Evolutionary conservation across 2,329 filamentous ascomycete species (phyloP), one percentile per base, ranked within the genome.

Genomic region (Rhynchosporium agropyri): DNA sequence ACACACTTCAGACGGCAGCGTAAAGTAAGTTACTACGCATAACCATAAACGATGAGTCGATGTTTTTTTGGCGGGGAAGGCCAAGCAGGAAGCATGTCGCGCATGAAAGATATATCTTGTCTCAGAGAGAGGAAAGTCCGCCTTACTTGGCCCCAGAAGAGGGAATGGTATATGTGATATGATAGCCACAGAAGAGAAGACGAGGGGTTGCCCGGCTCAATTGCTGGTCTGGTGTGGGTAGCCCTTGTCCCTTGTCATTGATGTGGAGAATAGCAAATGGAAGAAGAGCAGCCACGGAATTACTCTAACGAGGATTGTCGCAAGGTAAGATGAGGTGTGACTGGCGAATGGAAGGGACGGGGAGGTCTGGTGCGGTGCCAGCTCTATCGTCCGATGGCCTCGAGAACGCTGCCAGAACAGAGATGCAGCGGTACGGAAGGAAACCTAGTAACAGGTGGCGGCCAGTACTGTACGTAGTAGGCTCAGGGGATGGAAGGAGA

Each of bases 301-400:
- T 65, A 69, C 67, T 69, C 66, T 71, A 69, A 70, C 66, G 57
- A 71, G 68, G 67, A 68, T 20, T 66, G 33, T 53, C 48, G 42
- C 68, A 71, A 68, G 68, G 60, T 70, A 73, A 68, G 69, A 70
- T 70, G 70, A 70, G 61, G 68, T 71, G 67, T 62, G 69, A 71
- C 70, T 69, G 62, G 70, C 1, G 20, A 20, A 20, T 20, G 20
- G 20, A 20, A 20, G 20, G 20, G 20, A 20, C 20, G 20, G 42
- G 45, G 42, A 49, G 45, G 40, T 36, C 38, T 57, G 65, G 64
- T 61, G 67, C 63, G 33, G 55, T 72, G 66, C 69, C 69, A 70
- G 69, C 67, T 70, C 66, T 71, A 69, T 73, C 71, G 72, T 73
- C 71, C 71, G 71, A 73, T 71, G 66, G 6, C 33, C 67, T 69